Evolutionary conservation across 2,329 filamentous ascomycete genomes (phyloP).

Genomic region (Dendryphion nanum): DNA sequence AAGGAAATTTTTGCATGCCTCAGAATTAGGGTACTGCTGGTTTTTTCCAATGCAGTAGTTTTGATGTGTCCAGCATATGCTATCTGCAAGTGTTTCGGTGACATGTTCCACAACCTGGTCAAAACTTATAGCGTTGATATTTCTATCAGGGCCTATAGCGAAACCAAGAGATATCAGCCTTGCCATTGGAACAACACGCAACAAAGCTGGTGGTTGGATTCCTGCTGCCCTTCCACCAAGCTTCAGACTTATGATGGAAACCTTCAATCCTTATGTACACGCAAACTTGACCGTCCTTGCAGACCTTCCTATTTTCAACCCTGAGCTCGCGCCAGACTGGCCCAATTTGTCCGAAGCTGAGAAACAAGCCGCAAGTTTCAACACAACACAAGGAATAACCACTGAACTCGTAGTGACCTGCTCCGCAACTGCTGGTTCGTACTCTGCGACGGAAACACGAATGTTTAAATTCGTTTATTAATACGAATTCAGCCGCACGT

Average conservation of each 20-base stretch:
- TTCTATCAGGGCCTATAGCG: not conserved
- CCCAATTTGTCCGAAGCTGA: not conserved
- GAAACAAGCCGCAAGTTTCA: not conserved
- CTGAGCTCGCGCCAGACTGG: not conserved
- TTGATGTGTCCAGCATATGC: slow-evolving; percentile 21
- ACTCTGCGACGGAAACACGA: not conserved
- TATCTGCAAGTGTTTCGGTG: too few species aligned
- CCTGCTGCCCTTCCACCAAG: not conserved
- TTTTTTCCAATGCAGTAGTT: slow-evolving; percentile 24
- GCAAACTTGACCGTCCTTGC: not conserved
- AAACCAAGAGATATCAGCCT: not conserved
- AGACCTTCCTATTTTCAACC: not conserved
- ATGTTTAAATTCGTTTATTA: not conserved
- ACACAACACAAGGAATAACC: not conserved
- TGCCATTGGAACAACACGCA: not conserved
- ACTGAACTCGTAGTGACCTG: not conserved
- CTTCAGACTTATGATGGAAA: not conserved
- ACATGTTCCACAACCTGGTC: too few species aligned
- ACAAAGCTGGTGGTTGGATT: not conserved
- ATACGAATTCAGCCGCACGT: not conserved
- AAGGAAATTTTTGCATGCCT: slow-evolving; percentile 25
- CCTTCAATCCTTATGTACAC: not conserved
- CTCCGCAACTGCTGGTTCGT: not conserved
- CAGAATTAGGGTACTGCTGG: slow-evolving; percentile 18
- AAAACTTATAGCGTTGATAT: too few species aligned